These are phyloP conservation scores for Euphrasia confusa DNA, from an alignment of 257 asterid genomes.

Conservation along the genomic window DNA sequence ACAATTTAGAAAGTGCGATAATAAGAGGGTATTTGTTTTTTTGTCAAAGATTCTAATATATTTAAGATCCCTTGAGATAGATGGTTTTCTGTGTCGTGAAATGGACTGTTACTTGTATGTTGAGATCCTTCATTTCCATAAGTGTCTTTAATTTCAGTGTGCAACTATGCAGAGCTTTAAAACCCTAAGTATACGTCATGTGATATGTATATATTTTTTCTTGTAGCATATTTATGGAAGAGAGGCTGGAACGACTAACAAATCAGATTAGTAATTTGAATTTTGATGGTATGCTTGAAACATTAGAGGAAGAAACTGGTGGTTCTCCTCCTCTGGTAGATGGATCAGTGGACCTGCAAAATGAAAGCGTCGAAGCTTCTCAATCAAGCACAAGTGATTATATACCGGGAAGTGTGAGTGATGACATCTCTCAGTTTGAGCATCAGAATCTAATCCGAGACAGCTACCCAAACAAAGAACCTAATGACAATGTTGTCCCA, in stretches of 20 bases:
- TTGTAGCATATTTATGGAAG: constrained; percentile 83
- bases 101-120: no score
- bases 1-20: constrained; percentile 18
- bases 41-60: constrained; percentile 5
- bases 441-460: constrained; percentile 36
- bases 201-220: constrained; percentile 20
- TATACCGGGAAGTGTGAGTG: constrained; percentile 31
- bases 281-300: constrained; percentile 47
- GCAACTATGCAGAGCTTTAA: no score
- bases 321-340: constrained; percentile 33
- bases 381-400: constrained; percentile 39
- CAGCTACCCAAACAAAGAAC: constrained; percentile 32
- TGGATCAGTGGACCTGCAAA: constrained; percentile 33
- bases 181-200: no score
- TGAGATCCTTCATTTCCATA: no score
- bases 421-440: constrained; percentile 40
- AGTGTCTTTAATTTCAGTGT: no score
- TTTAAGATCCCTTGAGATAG: neutral
- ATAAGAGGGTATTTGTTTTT: no score
- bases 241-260: constrained; percentile 80
- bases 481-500: constrained; percentile 26
- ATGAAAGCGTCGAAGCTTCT: constrained; percentile 45
- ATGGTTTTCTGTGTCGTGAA: neutral
- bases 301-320: constrained; percentile 42
- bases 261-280: constrained; percentile 64